phyloP scores from a whole-genome alignment of 257 asterid species.

The Gentiana straminea region DNA sequence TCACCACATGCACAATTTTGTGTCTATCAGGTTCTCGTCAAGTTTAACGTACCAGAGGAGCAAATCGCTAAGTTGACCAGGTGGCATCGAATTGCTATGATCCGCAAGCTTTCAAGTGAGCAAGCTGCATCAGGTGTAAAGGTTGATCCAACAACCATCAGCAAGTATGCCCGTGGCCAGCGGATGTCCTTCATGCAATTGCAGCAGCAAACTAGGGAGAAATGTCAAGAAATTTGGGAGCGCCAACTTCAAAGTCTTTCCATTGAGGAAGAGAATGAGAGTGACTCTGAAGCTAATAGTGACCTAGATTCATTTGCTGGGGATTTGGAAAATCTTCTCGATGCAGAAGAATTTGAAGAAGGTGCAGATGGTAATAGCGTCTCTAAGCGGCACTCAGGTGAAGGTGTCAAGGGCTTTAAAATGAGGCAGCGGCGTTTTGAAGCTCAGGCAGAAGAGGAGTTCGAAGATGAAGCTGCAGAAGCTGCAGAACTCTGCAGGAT shows the following conservation, averaged over 20 bases:
- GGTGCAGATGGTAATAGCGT: conserved; percentile 61
- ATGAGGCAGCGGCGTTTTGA: conserved; percentile 81
- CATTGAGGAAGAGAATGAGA: conserved; percentile 87
- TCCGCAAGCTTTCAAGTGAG: conserved; percentile 95
- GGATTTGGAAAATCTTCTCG: conserved; percentile 95
- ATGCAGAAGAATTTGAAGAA: conserved; percentile 89
- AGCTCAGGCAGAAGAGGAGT: conserved; percentile 85
- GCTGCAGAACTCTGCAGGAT: conserved; percentile 93
- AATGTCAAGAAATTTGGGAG: conserved; percentile 99
- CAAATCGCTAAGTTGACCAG: conserved; percentile 78
- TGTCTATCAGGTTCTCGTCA: conserved; percentile 72
- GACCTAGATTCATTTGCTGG: conserved; percentile 99
- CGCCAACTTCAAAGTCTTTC: conserved; percentile 83
- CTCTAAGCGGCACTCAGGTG: conserved; percentile 51
- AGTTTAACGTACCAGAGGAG: conserved; percentile 90
- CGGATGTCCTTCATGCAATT: conserved; percentile 98
- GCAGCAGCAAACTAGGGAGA: conserved; percentile 99
- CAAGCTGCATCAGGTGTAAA: conserved; percentile 96
- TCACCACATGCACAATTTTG: conserved; percentile 8
- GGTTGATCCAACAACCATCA: conserved; percentile 90
- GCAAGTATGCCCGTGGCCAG: conserved; percentile 98
- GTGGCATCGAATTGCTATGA: conserved; percentile 97
- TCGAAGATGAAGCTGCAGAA: conserved; percentile 96
- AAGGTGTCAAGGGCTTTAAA: conserved; percentile 86
- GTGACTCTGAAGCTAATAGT: conserved; percentile 90